phyloP scores from a whole-genome alignment of 1,284 basidiomycete genomes.

The Pascua sp. region DNA sequence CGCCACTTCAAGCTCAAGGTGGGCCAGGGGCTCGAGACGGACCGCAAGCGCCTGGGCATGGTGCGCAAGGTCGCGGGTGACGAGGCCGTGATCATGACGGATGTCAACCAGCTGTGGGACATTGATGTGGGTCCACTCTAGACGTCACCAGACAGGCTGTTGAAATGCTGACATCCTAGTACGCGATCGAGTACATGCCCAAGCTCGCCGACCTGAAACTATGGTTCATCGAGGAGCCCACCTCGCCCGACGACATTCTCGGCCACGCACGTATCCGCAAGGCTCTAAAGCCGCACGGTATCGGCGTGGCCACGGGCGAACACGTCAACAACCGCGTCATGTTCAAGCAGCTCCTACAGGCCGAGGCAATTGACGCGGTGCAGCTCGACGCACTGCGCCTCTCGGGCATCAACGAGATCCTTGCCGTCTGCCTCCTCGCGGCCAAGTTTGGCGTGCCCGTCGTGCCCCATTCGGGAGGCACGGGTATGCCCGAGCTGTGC shows the following conservation, averaged over 20 bases:
- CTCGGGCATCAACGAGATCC: slow-evolving; percentile 85
- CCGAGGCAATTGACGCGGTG: slow-evolving; percentile 82
- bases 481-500: slow-evolving; percentile 22
- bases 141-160: too few species aligned
- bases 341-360: slow-evolving; percentile 90
- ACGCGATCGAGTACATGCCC: slow-evolving; percentile 85
- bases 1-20: slow-evolving; percentile 96
- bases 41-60: slow-evolving; percentile 75
- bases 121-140: too few species aligned
- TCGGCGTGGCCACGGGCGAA: slow-evolving; percentile 90
- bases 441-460: slow-evolving; percentile 79
- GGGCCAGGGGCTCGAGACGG: slow-evolving; percentile 69
- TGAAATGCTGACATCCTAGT: slow-evolving; percentile 40
- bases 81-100: slow-evolving; percentile 57
- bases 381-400: slow-evolving; percentile 90
- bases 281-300: slow-evolving; percentile 69
- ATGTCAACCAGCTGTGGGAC: slow-evolving; percentile 68
- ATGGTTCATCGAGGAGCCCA: slow-evolving; percentile 94
- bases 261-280: slow-evolving; percentile 54
- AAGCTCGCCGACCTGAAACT: slow-evolving; percentile 72
- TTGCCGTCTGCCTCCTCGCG: slow-evolving; percentile 83
- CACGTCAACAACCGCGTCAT: slow-evolving; percentile 83
- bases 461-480: slow-evolving; percentile 81
- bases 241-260: slow-evolving; percentile 75
- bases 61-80: slow-evolving; percentile 90